These are phyloP conservation scores for Nepenthes alata DNA, from an alignment of 179 eudicot genomes.

Conservation along the genomic window DNA sequence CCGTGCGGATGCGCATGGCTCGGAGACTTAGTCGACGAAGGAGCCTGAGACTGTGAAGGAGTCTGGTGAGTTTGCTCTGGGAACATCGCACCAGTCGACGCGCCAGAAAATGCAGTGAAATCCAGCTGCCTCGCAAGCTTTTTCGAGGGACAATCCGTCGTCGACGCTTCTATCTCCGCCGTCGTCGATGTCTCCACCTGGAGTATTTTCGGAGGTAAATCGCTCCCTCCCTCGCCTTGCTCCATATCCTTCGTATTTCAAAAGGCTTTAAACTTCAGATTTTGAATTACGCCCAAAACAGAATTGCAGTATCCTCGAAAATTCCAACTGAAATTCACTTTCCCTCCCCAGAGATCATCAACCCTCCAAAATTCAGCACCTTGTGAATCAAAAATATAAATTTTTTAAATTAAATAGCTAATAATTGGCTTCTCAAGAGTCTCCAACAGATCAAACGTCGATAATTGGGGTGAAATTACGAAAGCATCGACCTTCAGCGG, in stretches of 20 bases:
- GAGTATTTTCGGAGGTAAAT: slow-evolving; percentile 34
- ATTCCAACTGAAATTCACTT: no score
- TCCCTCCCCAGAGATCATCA: no score
- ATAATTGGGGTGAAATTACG: no score
- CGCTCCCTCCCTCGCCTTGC: slow-evolving; percentile 35
- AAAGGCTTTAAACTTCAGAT: background rate
- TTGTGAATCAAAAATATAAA: no score
- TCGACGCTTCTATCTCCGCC: background rate
- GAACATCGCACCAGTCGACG: slow-evolving; percentile 6
- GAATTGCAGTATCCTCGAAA: no score
- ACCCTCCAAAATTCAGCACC: no score
- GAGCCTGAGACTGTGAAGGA: slow-evolving; percentile 7
- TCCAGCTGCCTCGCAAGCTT: slow-evolving; percentile 85
- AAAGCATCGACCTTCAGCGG: background rate
- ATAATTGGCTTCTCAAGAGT: no score
- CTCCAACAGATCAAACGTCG: no score
- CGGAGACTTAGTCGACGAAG: slow-evolving; percentile 13
- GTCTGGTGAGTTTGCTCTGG: slow-evolving; percentile 10
- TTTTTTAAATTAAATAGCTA: no score
- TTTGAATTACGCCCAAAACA: slow-evolving; percentile 2
- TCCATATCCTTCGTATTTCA: slow-evolving; percentile 32
- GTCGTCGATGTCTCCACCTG: slow-evolving; percentile 13
- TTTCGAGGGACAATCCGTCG: slow-evolving; percentile 46
- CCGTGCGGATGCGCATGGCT: slow-evolving; percentile 8
- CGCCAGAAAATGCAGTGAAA: slow-evolving; percentile 33